phyloP scores from a whole-genome alignment of 495 filamentous ascomycete species.

The Cairneyella variabilis region DNA sequence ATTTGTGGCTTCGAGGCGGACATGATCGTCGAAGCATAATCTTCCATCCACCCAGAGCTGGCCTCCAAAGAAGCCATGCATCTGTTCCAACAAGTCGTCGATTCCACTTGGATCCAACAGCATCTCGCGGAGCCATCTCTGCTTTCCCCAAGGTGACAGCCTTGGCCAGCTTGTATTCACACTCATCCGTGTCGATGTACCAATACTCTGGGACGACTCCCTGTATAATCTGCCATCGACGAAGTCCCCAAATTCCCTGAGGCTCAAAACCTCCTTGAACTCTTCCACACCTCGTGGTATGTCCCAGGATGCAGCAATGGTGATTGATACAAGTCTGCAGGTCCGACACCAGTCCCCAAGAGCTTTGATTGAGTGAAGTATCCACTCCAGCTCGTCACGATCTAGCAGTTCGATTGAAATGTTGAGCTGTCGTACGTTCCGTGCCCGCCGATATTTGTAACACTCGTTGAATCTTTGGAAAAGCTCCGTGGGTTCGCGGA shows the following conservation, averaged over 20 bases:
- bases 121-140: constrained; percentile 24
- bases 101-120: constrained; percentile 22
- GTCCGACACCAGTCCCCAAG: constrained; percentile 6
- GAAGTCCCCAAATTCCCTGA: constrained; percentile 13
- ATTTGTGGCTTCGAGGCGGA: background rate
- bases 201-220: constrained; percentile 1
- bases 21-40: constrained; percentile 10
- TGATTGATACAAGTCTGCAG: constrained; percentile 16
- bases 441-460: background rate
- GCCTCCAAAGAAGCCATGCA: constrained; percentile 20
- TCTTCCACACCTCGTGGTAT: constrained; percentile 17
- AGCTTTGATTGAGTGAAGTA: constrained; percentile 8
- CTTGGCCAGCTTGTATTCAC: constrained; percentile 23
- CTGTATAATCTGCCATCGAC: constrained; percentile 21
- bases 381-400: constrained; percentile 27
- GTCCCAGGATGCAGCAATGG: constrained; percentile 15
- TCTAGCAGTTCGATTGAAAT: constrained; percentile 22
- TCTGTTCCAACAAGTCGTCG: constrained; percentile 12
- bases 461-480: constrained; percentile 8
- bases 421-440: constrained; percentile 14
- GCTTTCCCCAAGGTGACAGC: constrained; percentile 25
- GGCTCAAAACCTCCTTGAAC: constrained; percentile 16
- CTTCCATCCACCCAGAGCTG: constrained; percentile 15
- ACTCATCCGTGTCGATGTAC: constrained; percentile 5
- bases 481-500: constrained; percentile 15